Evolutionary conservation across 495 filamentous ascomycete species (phyloP).

Genomic region (Talaromyces borbonicus): DNA sequence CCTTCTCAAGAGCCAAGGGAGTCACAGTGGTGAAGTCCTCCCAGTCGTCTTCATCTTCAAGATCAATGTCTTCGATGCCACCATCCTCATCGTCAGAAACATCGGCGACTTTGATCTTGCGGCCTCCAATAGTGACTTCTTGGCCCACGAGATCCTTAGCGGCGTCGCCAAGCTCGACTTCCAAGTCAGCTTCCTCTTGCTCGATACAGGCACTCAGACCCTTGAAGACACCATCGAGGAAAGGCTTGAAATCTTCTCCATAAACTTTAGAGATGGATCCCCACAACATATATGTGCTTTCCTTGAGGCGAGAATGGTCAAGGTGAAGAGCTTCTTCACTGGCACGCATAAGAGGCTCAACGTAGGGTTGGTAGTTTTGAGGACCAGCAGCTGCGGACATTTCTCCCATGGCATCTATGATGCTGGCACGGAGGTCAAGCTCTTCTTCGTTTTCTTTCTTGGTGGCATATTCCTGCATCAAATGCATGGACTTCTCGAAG

Average conservation of each 20-base stretch:
- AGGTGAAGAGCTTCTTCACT: conserved; percentile 88
- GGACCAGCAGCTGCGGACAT: conserved; percentile 84
- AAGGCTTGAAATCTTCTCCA: conserved; percentile 76
- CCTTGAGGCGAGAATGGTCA: conserved; percentile 78
- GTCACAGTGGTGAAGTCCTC: conserved; percentile 74
- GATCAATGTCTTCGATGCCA: conserved; percentile 52
- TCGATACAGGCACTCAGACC: conserved; percentile 77
- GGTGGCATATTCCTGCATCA: conserved; percentile 68
- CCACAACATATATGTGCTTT: conserved; percentile 97
- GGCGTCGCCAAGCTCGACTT: conserved; percentile 67
- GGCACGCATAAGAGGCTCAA: conserved; percentile 76
- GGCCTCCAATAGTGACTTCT: conserved; percentile 65
- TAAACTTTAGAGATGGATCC: conserved; percentile 91
- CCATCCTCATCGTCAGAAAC: conserved; percentile 45
- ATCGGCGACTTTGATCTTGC: conserved; percentile 71
- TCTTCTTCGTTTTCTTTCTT: conserved; percentile 87
- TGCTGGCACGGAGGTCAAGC: conserved; percentile 77
- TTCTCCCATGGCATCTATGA: conserved; percentile 84
- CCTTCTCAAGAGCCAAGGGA: conserved; percentile 87
- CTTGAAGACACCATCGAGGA: conserved; percentile 76
- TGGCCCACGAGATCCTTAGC: conserved; percentile 69
- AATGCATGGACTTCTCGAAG: conserved; percentile 79
- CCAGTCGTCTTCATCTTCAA: conserved; percentile 72
- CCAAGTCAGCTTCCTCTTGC: conserved; percentile 80
- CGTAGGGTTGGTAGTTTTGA: conserved; percentile 79